Evolutionary conservation across 441 rosid genomes (phyloP), one percentile per base, ranked within the genome.

Genomic region (Pelargonium exstipulatum): DNA sequence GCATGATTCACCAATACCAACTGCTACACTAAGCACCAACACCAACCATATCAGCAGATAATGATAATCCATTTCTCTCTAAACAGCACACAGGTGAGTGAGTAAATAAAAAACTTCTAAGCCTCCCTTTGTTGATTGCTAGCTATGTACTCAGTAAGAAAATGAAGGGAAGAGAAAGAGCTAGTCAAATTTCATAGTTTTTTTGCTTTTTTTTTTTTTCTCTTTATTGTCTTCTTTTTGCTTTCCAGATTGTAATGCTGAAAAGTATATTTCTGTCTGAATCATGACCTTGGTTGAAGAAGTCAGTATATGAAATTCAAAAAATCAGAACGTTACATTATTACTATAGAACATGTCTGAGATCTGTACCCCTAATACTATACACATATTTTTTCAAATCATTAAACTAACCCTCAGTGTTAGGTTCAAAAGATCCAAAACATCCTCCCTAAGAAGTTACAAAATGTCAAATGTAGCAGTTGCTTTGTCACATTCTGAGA

Each of bases 171-270:
- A 53, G 60, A 13, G 17, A 70, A 22, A 9, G 1, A 14, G 64
- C 1, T 17, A 71, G 67, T 63, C 69, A 60, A 74, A 67, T 66
- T 64, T 66, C 58, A 70, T 48, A 49, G 42, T 40, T 58, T 43
- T 70, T 70, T 67, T 60, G 64, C 70, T 64, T 66, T 63, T 75
- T 58, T 43, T 57, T 71, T 51, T 42, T 42, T 16, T 53, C 37
- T 67, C 63, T 74, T 1, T 20, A 12, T 18, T 7, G 32, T 6
- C 22, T 40, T 64, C 24, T 24, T 71, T 60, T 46, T 71, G 32
- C 82, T 76, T 78, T 78, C 71, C 82, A 74, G 82, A 26, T 75
- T 53, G 72, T 49, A 57, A n/a, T 71, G 79, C 83, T 71, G 82
- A 81, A 78, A 82, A 79, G 82, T 74, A 73, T 69, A 16, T 65